Base-by-base conservation (phyloP, 768 basidiomycete genomes). In the Cystobasidium ongulense region DNA sequence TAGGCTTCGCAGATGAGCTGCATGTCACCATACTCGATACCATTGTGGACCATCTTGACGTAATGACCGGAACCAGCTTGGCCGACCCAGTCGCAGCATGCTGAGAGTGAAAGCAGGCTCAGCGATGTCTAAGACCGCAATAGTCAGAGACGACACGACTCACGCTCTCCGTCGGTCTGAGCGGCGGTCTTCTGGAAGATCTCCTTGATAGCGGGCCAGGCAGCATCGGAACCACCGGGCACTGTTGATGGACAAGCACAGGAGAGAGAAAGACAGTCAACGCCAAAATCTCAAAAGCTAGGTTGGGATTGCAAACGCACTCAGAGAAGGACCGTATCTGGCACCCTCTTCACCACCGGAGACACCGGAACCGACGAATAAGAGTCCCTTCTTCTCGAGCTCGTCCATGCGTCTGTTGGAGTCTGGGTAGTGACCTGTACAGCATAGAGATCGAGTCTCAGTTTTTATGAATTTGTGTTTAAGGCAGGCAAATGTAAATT, bases 11-110 rank as follows among this genome's bases (percentile, higher is more conserved):
- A 91, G 77, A 99, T 98, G 81, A 98, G 85, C 82, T 98, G 95
- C 96, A 99, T 99, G 84, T 99, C 96, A 79, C 83, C 79, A 74
- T 78, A 80, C 76, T 99, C 96, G 82, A 99, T 99, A 85, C 95
- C 95, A 94, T 84, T 84, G 81, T 99, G 95, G 75, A 99, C 95
- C 95, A 99, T 98, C 86, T 99, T 99, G 83, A 99, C 95, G 82
- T 98, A 99, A 85, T 98, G 95, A 35, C 92, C 94, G 61, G 91
- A 85, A 74, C 93, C 96, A 75, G 88, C 89, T 83, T 94, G 90
- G 57, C 96, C 96, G 78, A 99, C 95, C 96, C 96, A 99, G 84
- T 99, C 96, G 81, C 95, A 97, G 85, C 96, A 99, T 36, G 96
- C 96, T 71, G 43, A 5, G 33, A 11, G n/a, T 39, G 38, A 15